phyloP scores from a whole-genome alignment of 2,329 filamentous ascomycete genomes.

The Trichocomaceae sp. region DNA sequence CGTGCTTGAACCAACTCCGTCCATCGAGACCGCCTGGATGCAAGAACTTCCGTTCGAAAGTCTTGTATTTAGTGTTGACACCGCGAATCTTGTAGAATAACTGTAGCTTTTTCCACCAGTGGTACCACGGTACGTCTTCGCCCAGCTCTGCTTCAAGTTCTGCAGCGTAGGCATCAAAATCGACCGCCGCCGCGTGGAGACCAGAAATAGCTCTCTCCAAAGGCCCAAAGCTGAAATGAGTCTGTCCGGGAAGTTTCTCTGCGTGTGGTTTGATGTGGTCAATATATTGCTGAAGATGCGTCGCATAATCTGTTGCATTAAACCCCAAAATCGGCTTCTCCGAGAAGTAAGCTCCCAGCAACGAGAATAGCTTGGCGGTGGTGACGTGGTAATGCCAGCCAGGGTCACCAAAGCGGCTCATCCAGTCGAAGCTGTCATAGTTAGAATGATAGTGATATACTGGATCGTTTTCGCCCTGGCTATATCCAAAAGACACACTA shows the following conservation, averaged over 20 bases:
- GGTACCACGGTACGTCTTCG: constrained; percentile 67
- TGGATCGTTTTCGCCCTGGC: constrained; percentile 35
- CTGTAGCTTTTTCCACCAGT: constrained; percentile 60
- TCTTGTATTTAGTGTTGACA: constrained; percentile 77
- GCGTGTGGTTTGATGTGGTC: constrained; percentile 25
- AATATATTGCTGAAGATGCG: constrained; percentile 45
- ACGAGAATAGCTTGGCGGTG: constrained; percentile 59
- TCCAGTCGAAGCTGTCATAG: constrained; percentile 80
- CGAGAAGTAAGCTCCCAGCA: constrained; percentile 55
- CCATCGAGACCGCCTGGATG: constrained; percentile 70
- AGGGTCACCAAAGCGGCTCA: constrained; percentile 67
- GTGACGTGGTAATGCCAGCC: constrained; percentile 55
- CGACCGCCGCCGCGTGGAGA: constrained; percentile 43
- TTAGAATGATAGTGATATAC: constrained; percentile 75
- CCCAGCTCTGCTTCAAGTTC: constrained; percentile 44
- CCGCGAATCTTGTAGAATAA: constrained; percentile 57
- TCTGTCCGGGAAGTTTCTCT: constrained; percentile 19
- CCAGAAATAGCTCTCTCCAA: constrained; percentile 45
- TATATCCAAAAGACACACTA: constrained; percentile 59
- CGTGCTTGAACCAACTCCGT: constrained; percentile 85
- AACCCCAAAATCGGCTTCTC: constrained; percentile 59
- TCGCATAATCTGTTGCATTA: constrained; percentile 58
- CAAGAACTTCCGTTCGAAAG: constrained; percentile 72
- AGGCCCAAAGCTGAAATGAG: constrained; percentile 36
- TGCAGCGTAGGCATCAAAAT: constrained; percentile 48